phyloP scores from a whole-genome alignment of 306 rosid genomes.

The Cyamopsis tetragonoloba region DNA sequence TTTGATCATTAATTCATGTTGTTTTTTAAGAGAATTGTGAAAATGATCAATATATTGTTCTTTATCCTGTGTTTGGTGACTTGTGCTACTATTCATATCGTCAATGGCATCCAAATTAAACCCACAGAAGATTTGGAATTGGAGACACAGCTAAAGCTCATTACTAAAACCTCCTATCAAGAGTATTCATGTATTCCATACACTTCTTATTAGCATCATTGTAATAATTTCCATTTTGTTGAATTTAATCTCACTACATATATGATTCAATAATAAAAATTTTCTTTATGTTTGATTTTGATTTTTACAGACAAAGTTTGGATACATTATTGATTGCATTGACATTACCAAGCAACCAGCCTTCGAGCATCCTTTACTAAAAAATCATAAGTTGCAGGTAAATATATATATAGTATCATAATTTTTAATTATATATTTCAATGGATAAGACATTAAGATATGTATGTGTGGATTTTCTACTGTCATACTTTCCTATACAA shows the following conservation, averaged over 20 bases:
- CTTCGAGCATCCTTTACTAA: not conserved
- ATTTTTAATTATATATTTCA: too few relatives aligned
- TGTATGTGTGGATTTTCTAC: too few relatives aligned
- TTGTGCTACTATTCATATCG: not conserved
- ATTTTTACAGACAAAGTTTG: not conserved
- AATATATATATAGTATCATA: too few relatives aligned
- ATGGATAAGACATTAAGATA: too few relatives aligned
- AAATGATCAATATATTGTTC: not conserved
- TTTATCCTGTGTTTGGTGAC: not conserved
- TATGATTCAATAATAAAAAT: not conserved
- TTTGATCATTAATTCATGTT: too few relatives aligned
- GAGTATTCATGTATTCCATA: slow-evolving; percentile 16
- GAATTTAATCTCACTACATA: not conserved
- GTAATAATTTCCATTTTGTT: not conserved
- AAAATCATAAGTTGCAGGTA: slow-evolving; percentile 16
- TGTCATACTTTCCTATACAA: too few relatives aligned
- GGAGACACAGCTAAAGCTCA: not conserved
- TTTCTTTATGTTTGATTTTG: not conserved
- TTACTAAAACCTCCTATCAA: slow-evolving; percentile 2
- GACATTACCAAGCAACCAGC: slow-evolving; percentile 17
- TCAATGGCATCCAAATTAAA: not conserved
- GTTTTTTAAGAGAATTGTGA: not conserved
- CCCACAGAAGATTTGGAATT: slow-evolving; percentile 4
- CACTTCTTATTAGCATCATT: not conserved
- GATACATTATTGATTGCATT: slow-evolving; percentile 19